Conservation (phyloP, 2,329 filamentous ascomycete species). For the Mollisia scopiformis region DNA sequence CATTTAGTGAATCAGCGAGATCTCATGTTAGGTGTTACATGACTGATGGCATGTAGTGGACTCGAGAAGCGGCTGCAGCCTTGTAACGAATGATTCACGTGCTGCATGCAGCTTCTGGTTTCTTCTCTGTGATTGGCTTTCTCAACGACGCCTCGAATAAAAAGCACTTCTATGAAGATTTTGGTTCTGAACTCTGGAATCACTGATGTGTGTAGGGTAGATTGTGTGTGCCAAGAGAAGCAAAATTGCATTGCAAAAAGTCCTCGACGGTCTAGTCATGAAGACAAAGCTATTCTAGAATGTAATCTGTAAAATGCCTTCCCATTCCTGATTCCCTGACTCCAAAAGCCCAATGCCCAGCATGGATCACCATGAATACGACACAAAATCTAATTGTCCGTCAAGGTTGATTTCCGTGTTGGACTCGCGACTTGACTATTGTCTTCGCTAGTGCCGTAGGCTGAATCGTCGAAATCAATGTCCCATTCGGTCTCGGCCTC, state of each 20-base stretch:
- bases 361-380: slow-evolving; percentile 4
- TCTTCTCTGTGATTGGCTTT: neutral
- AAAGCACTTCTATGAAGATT: neutral
- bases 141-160: neutral
- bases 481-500: slow-evolving; percentile 75
- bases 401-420: slow-evolving; percentile 11
- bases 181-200: too few species aligned
- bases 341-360: slow-evolving; percentile 11
- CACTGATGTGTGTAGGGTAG: neutral
- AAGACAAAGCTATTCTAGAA: neutral
- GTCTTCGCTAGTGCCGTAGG: slow-evolving; percentile 73
- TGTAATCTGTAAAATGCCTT: neutral
- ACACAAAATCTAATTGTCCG: slow-evolving; percentile 11
- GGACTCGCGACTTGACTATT: slow-evolving; percentile 69
- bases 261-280: neutral
- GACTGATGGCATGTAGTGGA: neutral
- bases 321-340: neutral
- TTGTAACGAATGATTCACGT: neutral
- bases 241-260: neutral
- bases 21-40: neutral
- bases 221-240: neutral
- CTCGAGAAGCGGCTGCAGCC: neutral
- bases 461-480: slow-evolving; percentile 90
- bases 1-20: neutral
- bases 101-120: neutral